These are phyloP conservation scores for Suillus sp. DNA, from an alignment of 768 basidiomycete genomes.

Conservation along the genomic window DNA sequence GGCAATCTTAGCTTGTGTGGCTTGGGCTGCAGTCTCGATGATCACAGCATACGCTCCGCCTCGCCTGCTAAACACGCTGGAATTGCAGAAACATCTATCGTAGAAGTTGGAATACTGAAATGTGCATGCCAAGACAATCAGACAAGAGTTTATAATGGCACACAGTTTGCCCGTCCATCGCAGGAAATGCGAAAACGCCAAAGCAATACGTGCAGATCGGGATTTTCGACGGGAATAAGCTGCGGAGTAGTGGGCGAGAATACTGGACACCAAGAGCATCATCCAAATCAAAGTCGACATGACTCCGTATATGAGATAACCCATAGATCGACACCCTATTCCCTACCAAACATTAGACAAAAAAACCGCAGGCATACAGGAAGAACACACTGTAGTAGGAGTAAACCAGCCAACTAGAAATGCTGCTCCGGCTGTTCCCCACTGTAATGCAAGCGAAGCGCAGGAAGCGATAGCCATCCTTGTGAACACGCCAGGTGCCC, in stretches of 20 bases:
- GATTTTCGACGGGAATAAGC: neutral
- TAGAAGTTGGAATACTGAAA: neutral
- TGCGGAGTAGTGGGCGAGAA: too few relatives aligned
- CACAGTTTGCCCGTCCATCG: neutral
- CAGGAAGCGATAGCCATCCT: neutral
- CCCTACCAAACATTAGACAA: neutral
- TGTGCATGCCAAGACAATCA: neutral
- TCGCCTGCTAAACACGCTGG: neutral
- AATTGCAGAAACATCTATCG: neutral
- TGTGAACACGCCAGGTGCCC: neutral
- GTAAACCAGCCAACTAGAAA: neutral
- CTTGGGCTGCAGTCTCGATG: neutral
- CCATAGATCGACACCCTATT: neutral
- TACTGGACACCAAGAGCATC: too few relatives aligned
- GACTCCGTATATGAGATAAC: neutral
- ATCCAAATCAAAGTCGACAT: too few relatives aligned
- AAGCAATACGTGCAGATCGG: neutral
- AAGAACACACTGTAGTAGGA: neutral
- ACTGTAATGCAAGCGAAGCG: neutral
- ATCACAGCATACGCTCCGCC: neutral
- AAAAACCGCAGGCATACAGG: neutral
- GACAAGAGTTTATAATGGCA: neutral
- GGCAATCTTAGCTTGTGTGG: neutral
- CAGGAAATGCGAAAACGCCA: neutral
- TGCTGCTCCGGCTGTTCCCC: neutral